Evolutionary conservation across 2,329 filamentous ascomycete genomes (phyloP).

Genomic region (Exophiala sideris): DNA sequence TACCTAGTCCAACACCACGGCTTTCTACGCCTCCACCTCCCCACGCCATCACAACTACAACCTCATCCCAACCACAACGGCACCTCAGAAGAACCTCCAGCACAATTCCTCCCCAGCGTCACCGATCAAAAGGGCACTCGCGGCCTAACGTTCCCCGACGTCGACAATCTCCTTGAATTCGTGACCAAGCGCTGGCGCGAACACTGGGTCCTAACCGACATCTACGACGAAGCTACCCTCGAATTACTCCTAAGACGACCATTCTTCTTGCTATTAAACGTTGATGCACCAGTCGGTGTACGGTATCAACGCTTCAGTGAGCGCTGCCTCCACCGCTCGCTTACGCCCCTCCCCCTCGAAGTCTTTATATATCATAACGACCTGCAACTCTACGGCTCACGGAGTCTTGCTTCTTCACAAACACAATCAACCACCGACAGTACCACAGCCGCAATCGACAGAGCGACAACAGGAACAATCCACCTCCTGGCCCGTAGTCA

Average conservation of each 20-base stretch:
- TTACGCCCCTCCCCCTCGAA: constrained; percentile 53
- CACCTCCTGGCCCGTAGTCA: constrained; percentile 77
- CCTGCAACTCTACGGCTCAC: constrained; percentile 65
- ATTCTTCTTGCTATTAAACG: constrained; percentile 88
- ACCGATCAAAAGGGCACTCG: constrained; percentile 28
- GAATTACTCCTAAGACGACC: constrained; percentile 75
- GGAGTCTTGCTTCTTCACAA: constrained; percentile 32
- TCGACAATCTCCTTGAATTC: constrained; percentile 72
- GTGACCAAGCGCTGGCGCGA: constrained; percentile 81
- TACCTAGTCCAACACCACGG: constrained; percentile 81
- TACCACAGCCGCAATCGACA: neutral
- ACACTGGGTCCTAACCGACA: constrained; percentile 81
- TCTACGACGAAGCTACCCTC: constrained; percentile 68
- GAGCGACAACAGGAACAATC: constrained; percentile 55
- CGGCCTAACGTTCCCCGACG: constrained; percentile 38
- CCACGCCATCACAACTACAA: constrained; percentile 36
- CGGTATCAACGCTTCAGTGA: constrained; percentile 76
- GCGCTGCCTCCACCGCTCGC: constrained; percentile 48
- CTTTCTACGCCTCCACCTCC: constrained; percentile 70
- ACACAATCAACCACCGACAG: neutral
- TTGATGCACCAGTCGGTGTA: constrained; percentile 82
- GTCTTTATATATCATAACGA: constrained; percentile 66
- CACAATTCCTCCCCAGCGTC: constrained; percentile 25
- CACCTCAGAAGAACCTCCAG: neutral
- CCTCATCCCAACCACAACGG: constrained; percentile 7